Base-by-base conservation (phyloP, 768 basidiomycete genomes). In the Gymnopilus dilepis region DNA sequence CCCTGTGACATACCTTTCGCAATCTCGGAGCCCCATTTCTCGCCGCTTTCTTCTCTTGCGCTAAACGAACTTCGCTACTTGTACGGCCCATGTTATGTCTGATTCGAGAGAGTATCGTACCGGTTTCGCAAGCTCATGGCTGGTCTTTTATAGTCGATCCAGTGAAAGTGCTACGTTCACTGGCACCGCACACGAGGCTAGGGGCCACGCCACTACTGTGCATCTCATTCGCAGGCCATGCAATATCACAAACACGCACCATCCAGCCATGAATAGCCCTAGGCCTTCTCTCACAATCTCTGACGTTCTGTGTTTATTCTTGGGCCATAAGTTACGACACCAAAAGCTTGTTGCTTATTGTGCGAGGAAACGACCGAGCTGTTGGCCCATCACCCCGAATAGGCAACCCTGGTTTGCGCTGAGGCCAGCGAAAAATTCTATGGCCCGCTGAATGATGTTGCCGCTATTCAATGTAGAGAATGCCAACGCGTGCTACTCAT, bases 1-100 rank as follows among this genome's bases (percentile, higher is more conserved):
- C 28, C 6, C 21, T 19, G 17, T 28, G 41, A 22, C 70, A 15
- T 59, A 72, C 72, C 67, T 69, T 75, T 60, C 69, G 64, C 24
- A 73, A 37, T 17, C 30, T n/a, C 19, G 59, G 64, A 19, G 52
- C 56, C 19, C 11, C 7, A 40, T 17, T 4, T 12, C 8, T 50
- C 24, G 28, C 42, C 37, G 47, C 8, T 28, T 11, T 40, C 22
- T 19, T 56, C 26, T n/a, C 6, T 50, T 52, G 40, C 21, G 9
- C 7, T 38, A 31, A n/a, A 12, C 7, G 24, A 11, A 47, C 19
- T 56, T 28, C 9, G 38, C 26, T 19, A 11, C 33, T 26, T 2
- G 31, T 55, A 19, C 22, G 53, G 33, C 34, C n/a, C 54, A 52
- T 57, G 34, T 54, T 57, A 13, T 15, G 24, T 31, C 30, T 28